Base-by-base conservation (phyloP, 805 yeast species). In the Saccharomycopsis sp. region DNA sequence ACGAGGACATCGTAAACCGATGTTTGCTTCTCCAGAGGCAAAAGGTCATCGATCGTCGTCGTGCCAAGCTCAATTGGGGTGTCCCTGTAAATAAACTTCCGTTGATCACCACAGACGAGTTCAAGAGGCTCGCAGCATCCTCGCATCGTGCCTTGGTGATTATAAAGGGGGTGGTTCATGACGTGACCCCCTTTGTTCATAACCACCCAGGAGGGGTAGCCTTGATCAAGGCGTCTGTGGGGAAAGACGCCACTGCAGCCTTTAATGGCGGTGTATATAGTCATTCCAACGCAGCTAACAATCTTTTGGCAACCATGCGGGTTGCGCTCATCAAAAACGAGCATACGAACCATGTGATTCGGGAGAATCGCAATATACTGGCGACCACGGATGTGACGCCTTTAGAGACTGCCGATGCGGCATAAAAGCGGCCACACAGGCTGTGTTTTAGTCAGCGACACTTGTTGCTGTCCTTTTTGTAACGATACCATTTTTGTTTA, bases 181-280 rank as follows among this genome's bases (percentile, higher is more conserved):
- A 91, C 68, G 87, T 92, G 12, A 85, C 96, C 2, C 95, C 94
- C 29, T 91, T 91, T 70, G 84, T 91, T 69, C 84, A 85, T 64
- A 89, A 89, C 66, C 98, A 91, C 71, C 98, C 98, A 1, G 98
- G 98, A 63, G 98, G 98, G 1, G 71, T 83, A 34, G 85, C 91
- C 3, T 77, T 91, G 54, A 82, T 91, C 57, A 76, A 76, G 62
- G 84, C 94, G 0, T 88, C 96, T 1, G 84, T 89, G 58, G 97
- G 97, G 12, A 89, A 87, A 70, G 97, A 91, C 70, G 97, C 96
- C 7, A 91, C 97, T 2, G 84, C 87, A 54, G 97, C 96, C 1
- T 91, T 91, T 71, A 90, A 86, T 69, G 97, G 98, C 21, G 97
- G 97, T 2, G 97, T 91, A 12, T 91, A 91, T 72, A 82, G 83